Evolutionary conservation across 2,329 filamentous ascomycete genomes (phyloP).

Genomic region (Dactylellina drechsleri): DNA sequence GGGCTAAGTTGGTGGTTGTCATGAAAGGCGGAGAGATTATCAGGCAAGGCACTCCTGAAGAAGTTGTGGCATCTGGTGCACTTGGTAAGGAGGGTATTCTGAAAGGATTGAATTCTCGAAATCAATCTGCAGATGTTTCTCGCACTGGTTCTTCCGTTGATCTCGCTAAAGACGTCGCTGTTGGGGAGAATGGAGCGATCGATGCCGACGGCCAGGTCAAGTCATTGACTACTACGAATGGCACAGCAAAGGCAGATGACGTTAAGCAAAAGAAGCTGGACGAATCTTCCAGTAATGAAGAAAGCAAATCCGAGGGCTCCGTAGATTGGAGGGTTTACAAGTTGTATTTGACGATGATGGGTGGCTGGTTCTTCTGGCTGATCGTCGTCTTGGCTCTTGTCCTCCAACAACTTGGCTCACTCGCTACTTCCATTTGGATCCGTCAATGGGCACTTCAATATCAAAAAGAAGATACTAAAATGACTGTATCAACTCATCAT

Average conservation of each 20-base stretch:
- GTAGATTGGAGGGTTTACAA: conserved; percentile 88
- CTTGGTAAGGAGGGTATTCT: conserved; percentile 76
- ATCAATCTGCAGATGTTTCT: conserved; percentile 76
- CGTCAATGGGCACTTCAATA: conserved; percentile 71
- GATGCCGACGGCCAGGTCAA: conserved; percentile 35
- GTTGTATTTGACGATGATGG: conserved; percentile 90
- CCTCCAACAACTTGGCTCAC: conserved; percentile 82
- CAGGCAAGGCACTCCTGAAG: conserved; percentile 78
- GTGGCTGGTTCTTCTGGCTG: conserved; percentile 95
- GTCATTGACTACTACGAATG: conserved; percentile 47
- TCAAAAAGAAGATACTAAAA: conserved; percentile 32
- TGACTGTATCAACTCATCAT: conserved; percentile 33
- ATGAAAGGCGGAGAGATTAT: conserved; percentile 86
- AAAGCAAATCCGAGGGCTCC: conserved; percentile 83
- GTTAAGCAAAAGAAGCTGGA: conserved; percentile 64
- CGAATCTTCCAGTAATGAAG: conserved; percentile 67
- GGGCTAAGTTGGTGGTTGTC: conserved; percentile 81
- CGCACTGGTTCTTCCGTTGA: conserved; percentile 63
- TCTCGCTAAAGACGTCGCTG: conserved; percentile 25
- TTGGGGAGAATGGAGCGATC: conserved; percentile 23
- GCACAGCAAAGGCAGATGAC: conserved; percentile 62
- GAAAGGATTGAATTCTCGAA: conserved; percentile 68
- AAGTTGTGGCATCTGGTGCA: conserved; percentile 86
- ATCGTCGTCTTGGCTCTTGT: conserved; percentile 78
- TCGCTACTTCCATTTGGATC: conserved; percentile 94